These are phyloP conservation scores for Tarenaya hassleriana DNA, from an alignment of 345 rosid species.

Conservation along the genomic window DNA sequence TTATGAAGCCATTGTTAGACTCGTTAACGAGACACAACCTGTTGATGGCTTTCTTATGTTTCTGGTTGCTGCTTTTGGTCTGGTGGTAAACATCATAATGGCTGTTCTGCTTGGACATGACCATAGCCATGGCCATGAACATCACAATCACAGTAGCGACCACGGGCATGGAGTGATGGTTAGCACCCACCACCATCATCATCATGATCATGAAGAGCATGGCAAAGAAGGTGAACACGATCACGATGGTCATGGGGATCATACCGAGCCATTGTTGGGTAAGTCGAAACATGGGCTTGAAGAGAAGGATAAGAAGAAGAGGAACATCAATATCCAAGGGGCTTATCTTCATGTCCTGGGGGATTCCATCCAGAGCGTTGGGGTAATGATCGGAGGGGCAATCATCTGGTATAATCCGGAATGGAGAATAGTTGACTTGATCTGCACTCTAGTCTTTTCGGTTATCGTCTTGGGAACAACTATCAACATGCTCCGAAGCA, in stretches of 20 bases:
- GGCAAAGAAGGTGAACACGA: too few species aligned
- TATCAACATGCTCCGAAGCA: constrained; percentile 58
- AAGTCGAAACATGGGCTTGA: constrained; percentile 22
- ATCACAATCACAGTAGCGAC: constrained; percentile 28
- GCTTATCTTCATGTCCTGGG: constrained; percentile 88
- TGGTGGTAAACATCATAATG: constrained; percentile 60
- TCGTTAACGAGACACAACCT: constrained; percentile 39
- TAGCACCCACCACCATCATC: constrained; percentile 37
- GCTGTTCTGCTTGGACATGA: constrained; percentile 64
- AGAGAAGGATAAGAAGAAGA: constrained; percentile 34
- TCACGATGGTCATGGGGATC: constrained; percentile 35
- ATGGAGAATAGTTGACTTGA: constrained; percentile 62
- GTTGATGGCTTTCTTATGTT: constrained; percentile 78
- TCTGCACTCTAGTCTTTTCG: constrained; percentile 70
- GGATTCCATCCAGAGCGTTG: constrained; percentile 71
- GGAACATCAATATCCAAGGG: constrained; percentile 65
- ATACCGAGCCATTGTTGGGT: constrained; percentile 35
- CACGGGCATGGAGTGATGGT: constrained; percentile 40
- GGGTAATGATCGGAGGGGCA: constrained; percentile 83
- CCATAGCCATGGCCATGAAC: constrained; percentile 37
- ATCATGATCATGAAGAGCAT: too few species aligned
- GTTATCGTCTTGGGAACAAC: constrained; percentile 76
- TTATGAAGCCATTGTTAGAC: constrained; percentile 59
- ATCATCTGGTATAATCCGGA: constrained; percentile 65
- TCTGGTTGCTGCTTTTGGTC: constrained; percentile 57